Percentiles rank a stretch among this genome's conserved stretches.
Evolutionary conservation across 139 green algal species (phyloP).

Genomic region (Volvox reticuliferus): DNA sequence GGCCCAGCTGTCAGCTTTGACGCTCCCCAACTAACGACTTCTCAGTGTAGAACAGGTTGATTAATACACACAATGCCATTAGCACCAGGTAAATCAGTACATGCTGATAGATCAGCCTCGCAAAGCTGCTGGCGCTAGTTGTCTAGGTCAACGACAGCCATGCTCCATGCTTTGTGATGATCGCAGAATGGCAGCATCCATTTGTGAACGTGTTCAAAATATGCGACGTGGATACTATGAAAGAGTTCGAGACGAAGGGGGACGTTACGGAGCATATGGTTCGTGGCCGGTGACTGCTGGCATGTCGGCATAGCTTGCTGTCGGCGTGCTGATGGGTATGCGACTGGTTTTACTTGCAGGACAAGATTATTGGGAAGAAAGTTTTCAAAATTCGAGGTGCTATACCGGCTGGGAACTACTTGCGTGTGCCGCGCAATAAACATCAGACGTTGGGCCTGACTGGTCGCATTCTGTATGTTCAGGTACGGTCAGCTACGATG

Average conservation of each 20-base stretch:
- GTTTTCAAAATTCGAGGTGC: conserved; percentile 58
- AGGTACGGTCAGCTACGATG: conserved; percentile 55
- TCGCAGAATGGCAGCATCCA: conserved; percentile 70
- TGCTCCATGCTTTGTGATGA: neutral
- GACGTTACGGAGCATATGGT: conserved; percentile 75
- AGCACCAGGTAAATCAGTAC: conserved; percentile 1
- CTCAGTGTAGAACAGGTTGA: no score
- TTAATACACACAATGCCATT: neutral
- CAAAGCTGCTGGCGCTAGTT: no score
- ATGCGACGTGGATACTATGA: conserved; percentile 69
- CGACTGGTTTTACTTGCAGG: conserved; percentile 27
- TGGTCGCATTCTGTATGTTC: conserved; percentile 80
- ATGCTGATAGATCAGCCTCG: neutral
- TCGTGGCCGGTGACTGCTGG: neutral
- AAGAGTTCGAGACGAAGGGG: conserved; percentile 66
- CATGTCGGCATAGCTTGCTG: neutral
- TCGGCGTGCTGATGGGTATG: neutral
- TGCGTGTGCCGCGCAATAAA: conserved; percentile 64
- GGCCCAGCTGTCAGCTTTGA: no score
- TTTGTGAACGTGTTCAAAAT: conserved; percentile 83
- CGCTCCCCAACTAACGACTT: no score
- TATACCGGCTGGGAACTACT: conserved; percentile 55
- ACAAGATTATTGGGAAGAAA: conserved; percentile 65
- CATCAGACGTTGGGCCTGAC: conserved; percentile 63
- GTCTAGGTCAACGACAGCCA: neutral